Base-by-base conservation (phyloP, 805 yeast species). In the Deakozyma indianensis region DNA sequence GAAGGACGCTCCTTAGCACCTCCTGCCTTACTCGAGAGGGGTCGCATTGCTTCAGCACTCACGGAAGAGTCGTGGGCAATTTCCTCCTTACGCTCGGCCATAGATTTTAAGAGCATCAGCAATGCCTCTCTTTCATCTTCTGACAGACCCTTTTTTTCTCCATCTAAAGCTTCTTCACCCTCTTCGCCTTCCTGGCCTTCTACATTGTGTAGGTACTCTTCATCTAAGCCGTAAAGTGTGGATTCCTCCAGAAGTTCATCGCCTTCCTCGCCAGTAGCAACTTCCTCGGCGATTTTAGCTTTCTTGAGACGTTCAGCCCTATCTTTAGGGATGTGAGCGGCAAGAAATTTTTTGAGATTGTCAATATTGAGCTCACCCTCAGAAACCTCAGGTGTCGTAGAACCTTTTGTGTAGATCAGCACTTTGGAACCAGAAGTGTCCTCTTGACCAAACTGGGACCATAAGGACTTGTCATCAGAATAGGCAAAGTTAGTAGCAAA, bases 241-340 rank as follows among this genome's bases (percentile, higher is more conserved):
- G 28, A 42, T 41, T 41, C 48, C 2, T 45, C 46, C 11, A 43
- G 44, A n/a, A 43, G 42, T 11, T 35, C 48, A 21, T 42, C 47
- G 14, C 24, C 38, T 22, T 75, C 78, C 29, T 56, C 94, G 54
- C 83, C 92, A 45, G 75, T 78, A 45, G 71, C 68, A 44, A 61
- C 82, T 47, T 78, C 88, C 50, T 80, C 90, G 61, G 84, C 94
- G 87, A 94, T 85, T 23, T 83, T 76, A 35, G 75, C 80, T 48
- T 16, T 9, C 41, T 38, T 38, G 24, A 22, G 24, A 42, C 42
- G 18, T 47, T 41, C 7, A 46, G 40, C 20, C 47, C 14, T 1
- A 48, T 29, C 21, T 40, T 15, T 7, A 43, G 40, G 42, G 46
- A 22, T 14, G 46, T 29, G 2, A 46, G 54, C 54, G 9, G 51